Evolutionary conservation across 2,329 filamentous ascomycete species (phyloP), one percentile per base, ranked within the genome.

Genomic region (Westerdykella ornata): DNA sequence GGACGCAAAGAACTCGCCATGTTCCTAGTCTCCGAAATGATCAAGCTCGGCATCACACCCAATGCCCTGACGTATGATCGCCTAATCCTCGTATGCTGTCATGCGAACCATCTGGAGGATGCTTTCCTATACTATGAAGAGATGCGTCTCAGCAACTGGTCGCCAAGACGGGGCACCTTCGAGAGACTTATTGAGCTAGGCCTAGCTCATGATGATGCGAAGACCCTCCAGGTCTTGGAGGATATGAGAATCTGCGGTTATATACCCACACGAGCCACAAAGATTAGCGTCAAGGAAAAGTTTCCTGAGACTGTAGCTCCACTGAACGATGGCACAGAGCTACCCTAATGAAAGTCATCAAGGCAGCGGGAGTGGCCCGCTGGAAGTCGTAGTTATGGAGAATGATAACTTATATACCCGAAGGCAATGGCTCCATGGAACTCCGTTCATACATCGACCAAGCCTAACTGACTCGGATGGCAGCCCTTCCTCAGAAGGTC

Each of bases 21-120:
- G 63, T 82, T 80, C 53, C 63, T 84, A 2, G 73, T 78, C 8
- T 69, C 73, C 13, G 81, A 85, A 53, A 81, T 85, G 74, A 67
- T 74, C 5, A 69, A 73, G 8, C 63, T 80, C 7, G 67, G 68
- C 6, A 63, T 83, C 19, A 53, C 67, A 13, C 78, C 81, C 0
- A 71, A 80, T 44, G 56, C 64, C n/a, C 49, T 73, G 14, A 84
- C 80, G 0, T 84, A 84, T 49, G 80, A 84, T 49, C 69, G 74
- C 4, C 65, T 84, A 9, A 73, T 84, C 13, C 58, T 79, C 11
- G 69, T 79, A 33, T 84, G 79, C 52, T 49, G 77, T 5, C 18
- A 48, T 4, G 42, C 32, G 0, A 56, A 56, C 30, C 60, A 67
- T 6, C 48, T 70, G 34, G 68, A 71, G 18, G 71, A 74, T 43